phyloP scores from a whole-genome alignment of 257 asterid genomes.

The Misopates orontium region DNA sequence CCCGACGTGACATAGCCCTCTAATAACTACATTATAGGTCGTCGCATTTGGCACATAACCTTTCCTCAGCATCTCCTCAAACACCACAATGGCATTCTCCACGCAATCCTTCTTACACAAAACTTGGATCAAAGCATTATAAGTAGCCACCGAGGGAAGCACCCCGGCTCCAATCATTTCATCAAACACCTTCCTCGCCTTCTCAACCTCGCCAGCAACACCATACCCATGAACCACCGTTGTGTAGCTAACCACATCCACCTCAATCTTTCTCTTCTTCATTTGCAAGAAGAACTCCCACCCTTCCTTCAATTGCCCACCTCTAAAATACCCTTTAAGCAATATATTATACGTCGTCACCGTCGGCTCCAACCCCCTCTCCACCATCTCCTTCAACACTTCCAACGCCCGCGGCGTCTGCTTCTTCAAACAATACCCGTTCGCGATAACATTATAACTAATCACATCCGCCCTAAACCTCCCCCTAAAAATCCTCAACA shows the following conservation, averaged over 20 bases:
- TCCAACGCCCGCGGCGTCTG: constrained; percentile 68
- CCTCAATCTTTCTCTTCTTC: constrained; percentile 74
- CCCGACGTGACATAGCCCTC: constrained; percentile 81
- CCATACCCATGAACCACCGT: constrained; percentile 89
- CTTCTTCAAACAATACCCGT: constrained; percentile 82
- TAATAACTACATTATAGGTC: constrained; percentile 65
- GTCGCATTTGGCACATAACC: constrained; percentile 77
- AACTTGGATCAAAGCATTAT: constrained; percentile 80
- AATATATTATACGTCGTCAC: constrained; percentile 67
- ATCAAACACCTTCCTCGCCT: constrained; percentile 61
- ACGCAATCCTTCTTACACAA: constrained; percentile 82
- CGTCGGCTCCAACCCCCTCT: constrained; percentile 69
- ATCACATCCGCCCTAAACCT: constrained; percentile 65
- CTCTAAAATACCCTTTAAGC: constrained; percentile 75
- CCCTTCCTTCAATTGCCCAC: constrained; percentile 75
- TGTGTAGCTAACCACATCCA: constrained; percentile 88
- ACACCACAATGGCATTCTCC: constrained; percentile 65
- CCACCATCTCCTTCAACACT: constrained; percentile 79
- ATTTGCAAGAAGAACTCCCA: constrained; percentile 84
- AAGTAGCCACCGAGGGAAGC: constrained; percentile 87
- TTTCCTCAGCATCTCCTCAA: constrained; percentile 75
- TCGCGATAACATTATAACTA: constrained; percentile 69
- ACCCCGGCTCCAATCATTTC: constrained; percentile 89
- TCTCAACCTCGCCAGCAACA: constrained; percentile 69
- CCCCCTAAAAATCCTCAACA: constrained; percentile 57